Evolutionary conservation across 352 stramenopile genomes (phyloP).

Genomic region (Phytophthora multivora): DNA sequence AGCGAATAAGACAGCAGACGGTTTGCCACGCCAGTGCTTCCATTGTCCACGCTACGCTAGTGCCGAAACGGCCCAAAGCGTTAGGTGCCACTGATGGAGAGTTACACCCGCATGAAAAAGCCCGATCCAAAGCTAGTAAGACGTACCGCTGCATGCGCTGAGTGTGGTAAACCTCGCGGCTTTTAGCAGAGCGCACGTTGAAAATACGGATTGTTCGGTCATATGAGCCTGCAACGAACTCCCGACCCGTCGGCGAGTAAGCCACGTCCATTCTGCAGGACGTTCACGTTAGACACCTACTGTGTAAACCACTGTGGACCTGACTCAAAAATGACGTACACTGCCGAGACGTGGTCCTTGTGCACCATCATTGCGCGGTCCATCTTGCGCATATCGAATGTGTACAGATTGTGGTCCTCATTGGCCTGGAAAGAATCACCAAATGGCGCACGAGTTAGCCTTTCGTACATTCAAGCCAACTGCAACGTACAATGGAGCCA

Average conservation of each 20-base stretch:
- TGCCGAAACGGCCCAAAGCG: constrained; percentile 8
- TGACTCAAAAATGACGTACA: constrained; percentile 70
- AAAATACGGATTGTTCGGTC: constrained; percentile 99
- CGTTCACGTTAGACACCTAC: constrained; percentile 25
- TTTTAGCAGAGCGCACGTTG: constrained; percentile 81
- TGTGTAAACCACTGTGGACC: constrained; percentile 4
- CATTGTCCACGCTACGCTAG: constrained; percentile 9
- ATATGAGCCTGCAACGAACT: constrained; percentile 98
- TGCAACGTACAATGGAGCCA: constrained; percentile 3
- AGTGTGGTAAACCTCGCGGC: constrained; percentile 96
- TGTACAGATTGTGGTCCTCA: constrained; percentile 99
- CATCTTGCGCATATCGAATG: constrained; percentile 99
- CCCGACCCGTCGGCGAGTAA: constrained; percentile 97
- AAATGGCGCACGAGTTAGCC: background rate
- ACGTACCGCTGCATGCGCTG: constrained; percentile 98
- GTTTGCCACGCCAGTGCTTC: constrained; percentile 7
- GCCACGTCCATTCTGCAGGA: constrained; percentile 92
- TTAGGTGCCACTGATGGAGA: constrained; percentile 7
- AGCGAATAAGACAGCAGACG: constrained; percentile 19
- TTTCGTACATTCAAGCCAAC: constrained; percentile 16
- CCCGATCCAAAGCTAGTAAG: background rate
- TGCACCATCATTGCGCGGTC: constrained; percentile 94
- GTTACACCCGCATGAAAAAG: constrained; percentile 13
- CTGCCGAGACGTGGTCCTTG: constrained; percentile 98
- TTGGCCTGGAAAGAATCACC: constrained; percentile 79